phyloP scores from a whole-genome alignment of 1,284 basidiomycete species.

The Cryptococcus hybrid region DNA sequence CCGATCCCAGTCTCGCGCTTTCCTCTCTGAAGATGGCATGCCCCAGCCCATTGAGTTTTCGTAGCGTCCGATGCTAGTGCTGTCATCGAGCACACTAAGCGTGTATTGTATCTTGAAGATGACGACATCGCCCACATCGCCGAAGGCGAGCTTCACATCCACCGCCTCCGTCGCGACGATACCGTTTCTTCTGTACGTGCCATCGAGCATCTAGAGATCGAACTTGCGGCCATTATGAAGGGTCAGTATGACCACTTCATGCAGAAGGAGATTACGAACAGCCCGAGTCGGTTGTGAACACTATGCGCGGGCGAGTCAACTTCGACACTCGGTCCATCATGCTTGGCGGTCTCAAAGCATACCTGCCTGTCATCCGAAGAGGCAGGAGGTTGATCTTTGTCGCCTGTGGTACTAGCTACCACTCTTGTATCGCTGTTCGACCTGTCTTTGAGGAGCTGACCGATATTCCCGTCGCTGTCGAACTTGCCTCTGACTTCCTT shows the following conservation, averaged over 20 bases:
- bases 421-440: constrained; percentile 87
- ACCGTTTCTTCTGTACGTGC: constrained; percentile 79
- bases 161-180: constrained; percentile 90
- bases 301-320: constrained; percentile 99
- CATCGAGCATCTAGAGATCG: constrained; percentile 98
- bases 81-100: constrained; percentile 98
- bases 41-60: constrained; percentile 99
- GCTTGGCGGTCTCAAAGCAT: constrained; percentile 82
- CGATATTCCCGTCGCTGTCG: constrained; percentile 96
- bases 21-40: constrained; percentile 97
- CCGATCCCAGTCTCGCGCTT: constrained; percentile 94
- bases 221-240: constrained; percentile 99
- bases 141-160: constrained; percentile 97
- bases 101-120: constrained; percentile 97
- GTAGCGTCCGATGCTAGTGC: constrained; percentile 96
- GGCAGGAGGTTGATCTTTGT: constrained; percentile 94
- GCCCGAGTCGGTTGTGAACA: constrained; percentile 99
- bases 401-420: constrained; percentile 97
- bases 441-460: constrained; percentile 99
- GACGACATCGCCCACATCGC: constrained; percentile 98
- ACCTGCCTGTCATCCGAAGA: constrained; percentile 83
- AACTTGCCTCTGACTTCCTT: constrained; percentile 94
- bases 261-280: constrained; percentile 99
- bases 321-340: constrained; percentile 91
- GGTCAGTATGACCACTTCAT: constrained; percentile 99